phyloP scores from a whole-genome alignment of 1,139 yeast genomes.

The Wickerhamomyces sp. region DNA sequence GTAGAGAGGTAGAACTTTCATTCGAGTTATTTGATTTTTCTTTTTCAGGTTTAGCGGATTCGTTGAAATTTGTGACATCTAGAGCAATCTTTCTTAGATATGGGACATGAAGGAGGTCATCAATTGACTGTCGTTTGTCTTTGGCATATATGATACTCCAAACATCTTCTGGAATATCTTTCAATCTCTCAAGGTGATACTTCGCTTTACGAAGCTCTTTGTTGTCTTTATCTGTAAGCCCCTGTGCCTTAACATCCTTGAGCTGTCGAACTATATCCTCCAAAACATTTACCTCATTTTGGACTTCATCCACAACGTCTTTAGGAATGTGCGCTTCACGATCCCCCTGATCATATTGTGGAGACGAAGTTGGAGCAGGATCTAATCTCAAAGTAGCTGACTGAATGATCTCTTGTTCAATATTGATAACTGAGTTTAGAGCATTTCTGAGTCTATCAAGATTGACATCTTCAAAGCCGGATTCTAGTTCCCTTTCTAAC shows the following conservation, averaged over 20 bases:
- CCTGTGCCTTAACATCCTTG: constrained; percentile 4
- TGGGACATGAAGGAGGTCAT: constrained; percentile 14
- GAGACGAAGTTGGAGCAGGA: too few relatives aligned
- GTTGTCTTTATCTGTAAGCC: constrained; percentile 14
- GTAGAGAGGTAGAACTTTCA: too few relatives aligned
- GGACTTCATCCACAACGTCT: too few relatives aligned
- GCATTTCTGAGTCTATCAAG: constrained; percentile 4
- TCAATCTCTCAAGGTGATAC: constrained; percentile 10
- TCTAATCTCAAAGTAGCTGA: background rate
- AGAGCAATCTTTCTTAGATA: constrained; percentile 11
- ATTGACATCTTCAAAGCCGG: constrained; percentile 5
- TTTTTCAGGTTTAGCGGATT: too few relatives aligned
- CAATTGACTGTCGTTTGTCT: constrained; percentile 15
- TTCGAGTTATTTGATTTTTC: too few relatives aligned
- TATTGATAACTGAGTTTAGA: constrained; percentile 2
- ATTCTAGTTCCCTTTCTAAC: constrained; percentile 1
- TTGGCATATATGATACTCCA: background rate
- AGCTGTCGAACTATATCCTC: constrained; percentile 1
- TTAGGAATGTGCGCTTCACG: too few relatives aligned
- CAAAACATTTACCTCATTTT: background rate
- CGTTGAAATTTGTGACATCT: constrained; percentile 10
- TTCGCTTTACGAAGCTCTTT: constrained; percentile 8
- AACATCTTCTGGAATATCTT: constrained; percentile 15
- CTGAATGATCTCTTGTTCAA: background rate
- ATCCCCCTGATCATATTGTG: too few relatives aligned